Conservation (phyloP, 495 filamentous ascomycete species). For the Penicillium canariense region DNA sequence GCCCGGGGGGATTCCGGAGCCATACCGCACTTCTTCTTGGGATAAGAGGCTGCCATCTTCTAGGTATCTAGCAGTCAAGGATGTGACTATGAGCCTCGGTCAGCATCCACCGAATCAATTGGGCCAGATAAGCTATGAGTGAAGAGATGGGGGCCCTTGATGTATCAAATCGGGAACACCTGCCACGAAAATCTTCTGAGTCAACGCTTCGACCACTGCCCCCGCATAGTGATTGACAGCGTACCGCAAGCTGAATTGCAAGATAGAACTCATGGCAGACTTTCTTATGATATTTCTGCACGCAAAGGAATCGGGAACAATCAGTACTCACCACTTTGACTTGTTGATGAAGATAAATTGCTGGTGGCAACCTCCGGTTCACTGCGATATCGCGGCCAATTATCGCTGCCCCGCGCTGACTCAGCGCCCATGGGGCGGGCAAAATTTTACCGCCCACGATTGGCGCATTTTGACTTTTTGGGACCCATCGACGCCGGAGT, state of each 20-base stretch:
- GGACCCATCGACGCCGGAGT: conserved; percentile 10
- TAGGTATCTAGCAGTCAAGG: conserved; percentile 2
- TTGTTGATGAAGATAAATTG: conserved; percentile 21
- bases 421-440: conserved; percentile 23
- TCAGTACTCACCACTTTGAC: conserved; percentile 29
- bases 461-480: conserved; percentile 14
- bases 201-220: conserved; percentile 18
- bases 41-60: conserved; percentile 37
- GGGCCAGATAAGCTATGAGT: background rate
- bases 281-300: background rate
- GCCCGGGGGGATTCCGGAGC: background rate
- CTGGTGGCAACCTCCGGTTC: conserved; percentile 24
- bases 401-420: conserved; percentile 35
- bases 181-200: conserved; percentile 15
- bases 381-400: conserved; percentile 38
- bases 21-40: conserved; percentile 52
- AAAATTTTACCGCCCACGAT: conserved; percentile 10
- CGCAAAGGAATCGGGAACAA: background rate
- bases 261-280: conserved; percentile 1
- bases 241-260: conserved; percentile 4
- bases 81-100: background rate
- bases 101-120: background rate
- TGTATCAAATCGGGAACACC: conserved; percentile 3
- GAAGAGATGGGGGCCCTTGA: background rate
- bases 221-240: conserved; percentile 17